phyloP scores from a whole-genome alignment of 2,329 filamentous ascomycete genomes.

The Colletotrichum cordylinicola region DNA sequence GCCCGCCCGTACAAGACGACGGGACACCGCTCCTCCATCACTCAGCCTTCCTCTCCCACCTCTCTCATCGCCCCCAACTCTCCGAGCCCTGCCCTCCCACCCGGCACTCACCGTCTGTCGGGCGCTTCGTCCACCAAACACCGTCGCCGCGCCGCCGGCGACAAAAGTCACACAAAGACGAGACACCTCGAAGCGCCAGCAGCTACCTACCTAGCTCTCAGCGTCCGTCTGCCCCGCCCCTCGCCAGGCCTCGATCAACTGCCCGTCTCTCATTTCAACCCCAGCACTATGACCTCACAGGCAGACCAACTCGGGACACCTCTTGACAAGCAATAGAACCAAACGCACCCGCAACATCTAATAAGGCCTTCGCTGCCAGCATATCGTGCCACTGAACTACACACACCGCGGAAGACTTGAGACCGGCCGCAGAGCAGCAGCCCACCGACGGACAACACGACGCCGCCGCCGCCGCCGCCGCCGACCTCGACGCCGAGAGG shows the following conservation, averaged over 20 bases:
- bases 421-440: conserved; percentile 11
- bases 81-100: neutral
- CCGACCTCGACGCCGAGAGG: neutral
- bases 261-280: neutral
- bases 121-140: conserved; percentile 17
- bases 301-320: neutral
- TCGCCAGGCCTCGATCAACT: neutral
- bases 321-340: neutral
- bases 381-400: neutral
- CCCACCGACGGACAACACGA: neutral
- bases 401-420: neutral
- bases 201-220: neutral
- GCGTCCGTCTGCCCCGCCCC: neutral
- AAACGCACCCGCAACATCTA: neutral
- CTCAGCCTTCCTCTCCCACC: neutral
- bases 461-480: neutral
- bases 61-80: neutral
- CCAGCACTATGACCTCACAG: conserved; percentile 23
- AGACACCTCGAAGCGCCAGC: neutral
- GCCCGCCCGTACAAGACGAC: neutral
- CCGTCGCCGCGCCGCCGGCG: neutral
- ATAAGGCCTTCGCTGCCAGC: neutral
- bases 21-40: neutral
- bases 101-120: neutral
- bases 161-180: neutral